Evolutionary conservation across 345 rosid species (phyloP).

Genomic region (Camelina laxa): DNA sequence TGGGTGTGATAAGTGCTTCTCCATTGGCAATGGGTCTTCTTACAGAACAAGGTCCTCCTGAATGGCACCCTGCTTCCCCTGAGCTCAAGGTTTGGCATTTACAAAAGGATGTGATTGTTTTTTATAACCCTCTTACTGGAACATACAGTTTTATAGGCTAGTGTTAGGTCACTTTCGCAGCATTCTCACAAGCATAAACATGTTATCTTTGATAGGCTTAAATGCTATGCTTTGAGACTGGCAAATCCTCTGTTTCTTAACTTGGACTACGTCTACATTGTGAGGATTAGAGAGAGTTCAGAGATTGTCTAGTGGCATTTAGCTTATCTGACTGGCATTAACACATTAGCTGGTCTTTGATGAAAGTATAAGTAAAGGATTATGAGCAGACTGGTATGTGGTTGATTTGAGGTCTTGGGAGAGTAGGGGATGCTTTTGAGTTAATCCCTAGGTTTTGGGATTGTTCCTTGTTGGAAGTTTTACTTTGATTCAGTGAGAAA

Average conservation of each 20-base stretch:
- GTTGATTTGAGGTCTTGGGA: background rate
- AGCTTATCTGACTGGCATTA: background rate
- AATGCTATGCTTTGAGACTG: constrained; percentile 13
- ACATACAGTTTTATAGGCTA: background rate
- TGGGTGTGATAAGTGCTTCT: constrained; percentile 84
- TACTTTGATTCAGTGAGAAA: constrained; percentile 5
- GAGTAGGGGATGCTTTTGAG: background rate
- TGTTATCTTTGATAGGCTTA: background rate
- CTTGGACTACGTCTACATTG: background rate
- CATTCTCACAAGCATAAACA: background rate
- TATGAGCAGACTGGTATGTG: background rate
- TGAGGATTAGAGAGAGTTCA: background rate
- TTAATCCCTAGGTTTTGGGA: background rate
- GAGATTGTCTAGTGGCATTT: background rate
- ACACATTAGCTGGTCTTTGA: constrained; percentile 4
- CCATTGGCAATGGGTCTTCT: constrained; percentile 95
- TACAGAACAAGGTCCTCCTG: constrained; percentile 88
- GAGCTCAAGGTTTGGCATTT: constrained; percentile 69
- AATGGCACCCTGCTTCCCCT: constrained; percentile 93
- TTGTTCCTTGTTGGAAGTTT: background rate
- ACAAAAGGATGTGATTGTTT: background rate
- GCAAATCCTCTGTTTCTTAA: background rate
- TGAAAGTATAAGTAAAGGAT: constrained; percentile 13
- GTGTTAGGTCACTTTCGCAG: background rate
- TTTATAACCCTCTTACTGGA: background rate